Evolutionary conservation across 2,329 filamentous ascomycete species (phyloP).

Genomic region (Didymella sp.): DNA sequence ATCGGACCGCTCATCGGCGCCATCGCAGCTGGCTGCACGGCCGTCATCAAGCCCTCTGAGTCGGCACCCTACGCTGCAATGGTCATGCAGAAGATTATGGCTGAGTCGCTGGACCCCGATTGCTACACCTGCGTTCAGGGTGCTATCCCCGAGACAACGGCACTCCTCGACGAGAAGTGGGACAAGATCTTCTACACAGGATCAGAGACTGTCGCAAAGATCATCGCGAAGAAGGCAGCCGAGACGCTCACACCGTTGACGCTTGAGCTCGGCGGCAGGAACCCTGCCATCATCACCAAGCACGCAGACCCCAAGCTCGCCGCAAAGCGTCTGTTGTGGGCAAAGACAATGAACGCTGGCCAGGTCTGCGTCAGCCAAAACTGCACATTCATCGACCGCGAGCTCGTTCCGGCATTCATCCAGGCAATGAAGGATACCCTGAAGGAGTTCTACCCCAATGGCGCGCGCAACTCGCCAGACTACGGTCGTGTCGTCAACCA

Average conservation of each 20-base stretch:
- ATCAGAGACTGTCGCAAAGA: constrained; percentile 71
- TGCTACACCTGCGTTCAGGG: constrained; percentile 84
- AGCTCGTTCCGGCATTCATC: constrained; percentile 74
- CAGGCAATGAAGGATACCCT: constrained; percentile 74
- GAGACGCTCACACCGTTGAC: constrained; percentile 76
- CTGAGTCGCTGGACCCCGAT: constrained; percentile 75
- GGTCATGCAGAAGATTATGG: constrained; percentile 79
- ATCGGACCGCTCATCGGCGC: constrained; percentile 83
- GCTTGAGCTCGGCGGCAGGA: constrained; percentile 88
- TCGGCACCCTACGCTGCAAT: constrained; percentile 76
- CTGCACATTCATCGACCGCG: constrained; percentile 83
- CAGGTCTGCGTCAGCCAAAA: constrained; percentile 95
- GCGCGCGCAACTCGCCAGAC: constrained; percentile 78
- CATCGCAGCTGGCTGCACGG: constrained; percentile 90
- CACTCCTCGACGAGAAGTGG: constrained; percentile 86
- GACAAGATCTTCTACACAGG: constrained; percentile 99
- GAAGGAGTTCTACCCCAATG: constrained; percentile 82
- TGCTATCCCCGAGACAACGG: constrained; percentile 77
- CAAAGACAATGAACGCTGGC: constrained; percentile 83
- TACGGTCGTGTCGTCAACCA: constrained; percentile 82
- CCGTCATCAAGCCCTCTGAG: constrained; percentile 90
- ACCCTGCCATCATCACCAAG: constrained; percentile 90
- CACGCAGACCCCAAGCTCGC: constrained; percentile 80
- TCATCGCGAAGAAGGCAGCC: constrained; percentile 61
- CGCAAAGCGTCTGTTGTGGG: constrained; percentile 85